Base-by-base conservation (phyloP, 2,329 filamentous ascomycete species). In the Sphaerulina populicola region DNA sequence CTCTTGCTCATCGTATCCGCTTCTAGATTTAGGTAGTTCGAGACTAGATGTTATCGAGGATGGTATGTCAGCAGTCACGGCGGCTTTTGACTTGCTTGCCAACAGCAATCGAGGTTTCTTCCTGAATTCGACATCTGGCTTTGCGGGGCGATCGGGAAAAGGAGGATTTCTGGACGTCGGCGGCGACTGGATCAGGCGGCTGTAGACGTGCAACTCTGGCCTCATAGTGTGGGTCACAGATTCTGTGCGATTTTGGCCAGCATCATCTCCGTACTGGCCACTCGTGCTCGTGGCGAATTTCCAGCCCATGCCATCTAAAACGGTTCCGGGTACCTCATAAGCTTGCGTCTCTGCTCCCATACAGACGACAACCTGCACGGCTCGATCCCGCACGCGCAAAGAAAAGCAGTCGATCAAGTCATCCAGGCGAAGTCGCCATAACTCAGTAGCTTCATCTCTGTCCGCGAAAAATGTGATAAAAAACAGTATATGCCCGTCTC, bases 11-110 rank as follows among this genome's bases (percentile, higher is more conserved):
- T 55, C 43, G 8, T 50, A 47, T 6, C 10, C 36, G 5, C 41
- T 45, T 5, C 33, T 46, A 1, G 45, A 37, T 39, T 56, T 62
- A 0, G 62, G 61, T 10, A 64, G 50, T 43, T 66, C 62, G 30
- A 64, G 41, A 42, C 60, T 64, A 9, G 64, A 62, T 9, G 57
- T 61, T 55, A 64, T 60, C 3, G 58, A 56, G 35, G 52, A 48
- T 9, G 55, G 43, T 23, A 48, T 46, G 14, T 18, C 29, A 36
- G 31, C 21, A 29, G 38, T 15, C 2, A 36, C 4, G 9, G 9
- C 23, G 8, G 38, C 18, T 29, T 8, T 42, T 11, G 38, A 15
- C 18, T 35, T 48, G 29, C 38, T 30, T 2, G 29, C 21, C 18
- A 27, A 42, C 6, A 46, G 35, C 30, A 41, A 43, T 12, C 18